These are phyloP conservation scores for Aristolochia californica DNA, from an alignment of 164 flowering plant genomes.

Conservation along the genomic window DNA sequence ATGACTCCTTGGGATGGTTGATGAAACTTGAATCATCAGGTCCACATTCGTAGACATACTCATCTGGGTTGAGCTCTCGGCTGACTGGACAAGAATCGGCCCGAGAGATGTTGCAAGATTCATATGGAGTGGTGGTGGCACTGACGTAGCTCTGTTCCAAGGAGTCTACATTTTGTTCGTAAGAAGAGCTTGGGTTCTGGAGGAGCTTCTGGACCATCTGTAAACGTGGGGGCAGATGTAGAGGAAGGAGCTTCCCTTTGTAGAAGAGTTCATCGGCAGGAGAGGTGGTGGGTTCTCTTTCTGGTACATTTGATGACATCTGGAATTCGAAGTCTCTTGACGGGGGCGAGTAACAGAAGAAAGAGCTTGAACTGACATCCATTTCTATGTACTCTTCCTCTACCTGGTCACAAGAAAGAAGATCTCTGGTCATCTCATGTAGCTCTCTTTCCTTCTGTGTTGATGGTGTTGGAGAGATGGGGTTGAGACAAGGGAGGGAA, in stretches of 20 bases:
- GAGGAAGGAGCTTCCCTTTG: slow-evolving; percentile 84
- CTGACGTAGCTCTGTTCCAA: slow-evolving; percentile 12
- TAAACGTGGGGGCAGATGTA: slow-evolving; percentile 71
- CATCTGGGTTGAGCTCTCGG: slow-evolving; percentile 51
- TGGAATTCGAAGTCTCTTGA: slow-evolving; percentile 82
- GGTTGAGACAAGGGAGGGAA: background rate
- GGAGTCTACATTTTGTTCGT: slow-evolving; percentile 8
- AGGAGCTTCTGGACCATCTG: slow-evolving; percentile 69
- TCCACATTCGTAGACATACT: slow-evolving; percentile 48
- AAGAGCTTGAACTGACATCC: slow-evolving; percentile 44
- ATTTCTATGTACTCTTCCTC: slow-evolving; percentile 86
- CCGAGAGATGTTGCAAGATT: slow-evolving; percentile 53
- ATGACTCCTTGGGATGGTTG: slow-evolving; percentile 26
- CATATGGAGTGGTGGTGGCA: slow-evolving; percentile 27
- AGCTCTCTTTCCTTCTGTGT: slow-evolving; percentile 1
- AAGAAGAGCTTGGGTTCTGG: slow-evolving; percentile 17
- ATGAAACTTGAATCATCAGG: slow-evolving; percentile 16
- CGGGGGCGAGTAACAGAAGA: slow-evolving; percentile 20
- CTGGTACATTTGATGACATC: slow-evolving; percentile 30
- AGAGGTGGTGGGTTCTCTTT: slow-evolving; percentile 32
- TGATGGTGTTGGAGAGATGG: slow-evolving; percentile 4
- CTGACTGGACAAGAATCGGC: slow-evolving; percentile 55
- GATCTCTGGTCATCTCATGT: slow-evolving; percentile 7
- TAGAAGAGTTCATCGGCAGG: slow-evolving; percentile 95
- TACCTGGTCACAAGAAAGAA: slow-evolving; percentile 19